Percentiles rank a stretch among this genome's conserved stretches.
These are phyloP conservation scores for Fusarium verrucosum DNA, from an alignment of 2,329 filamentous ascomycete species.

Conservation along the genomic window DNA sequence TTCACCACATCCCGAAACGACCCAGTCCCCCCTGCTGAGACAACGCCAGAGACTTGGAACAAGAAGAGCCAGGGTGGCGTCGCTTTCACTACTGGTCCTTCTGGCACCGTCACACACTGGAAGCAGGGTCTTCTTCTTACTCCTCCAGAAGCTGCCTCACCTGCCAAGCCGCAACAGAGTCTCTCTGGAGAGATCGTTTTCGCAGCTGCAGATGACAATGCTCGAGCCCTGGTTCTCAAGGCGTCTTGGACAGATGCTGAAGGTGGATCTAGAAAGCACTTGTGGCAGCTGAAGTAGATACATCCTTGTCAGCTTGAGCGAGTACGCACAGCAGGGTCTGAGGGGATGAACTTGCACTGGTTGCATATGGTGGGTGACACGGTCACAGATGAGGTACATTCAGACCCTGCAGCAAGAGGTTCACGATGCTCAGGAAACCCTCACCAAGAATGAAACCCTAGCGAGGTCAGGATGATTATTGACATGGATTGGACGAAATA, in stretches of 20 bases:
- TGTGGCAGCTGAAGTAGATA: constrained; percentile 60
- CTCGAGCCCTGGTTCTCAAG: constrained; percentile 72
- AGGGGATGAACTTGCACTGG: not conserved
- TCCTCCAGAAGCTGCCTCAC: constrained; percentile 64
- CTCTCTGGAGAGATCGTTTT: constrained; percentile 77
- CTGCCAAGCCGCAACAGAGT: constrained; percentile 59
- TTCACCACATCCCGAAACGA: constrained; percentile 73
- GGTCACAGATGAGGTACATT: constrained; percentile 75
- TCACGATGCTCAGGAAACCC: constrained; percentile 90
- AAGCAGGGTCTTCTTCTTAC: constrained; percentile 81
- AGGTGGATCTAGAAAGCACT: constrained; percentile 55
- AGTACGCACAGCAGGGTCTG: not conserved
- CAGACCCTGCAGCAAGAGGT: constrained; percentile 81
- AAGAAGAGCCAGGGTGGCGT: constrained; percentile 68
- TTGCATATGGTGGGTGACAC: not conserved
- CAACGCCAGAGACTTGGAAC: constrained; percentile 70
- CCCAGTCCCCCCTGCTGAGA: constrained; percentile 59
- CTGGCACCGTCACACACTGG: constrained; percentile 85
- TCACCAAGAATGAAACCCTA: constrained; percentile 91
- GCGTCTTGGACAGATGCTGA: constrained; percentile 67
- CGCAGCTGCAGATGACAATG: constrained; percentile 72
- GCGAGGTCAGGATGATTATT: constrained; percentile 13
- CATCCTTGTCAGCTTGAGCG: not conserved
- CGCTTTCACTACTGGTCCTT: constrained; percentile 89
- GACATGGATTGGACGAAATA: constrained; percentile 14